Percentiles rank a stretch among this genome's conserved stretches.
Evolutionary conservation across 2,329 filamentous ascomycete species (phyloP).

Genomic region (Sphaerulina musiva): DNA sequence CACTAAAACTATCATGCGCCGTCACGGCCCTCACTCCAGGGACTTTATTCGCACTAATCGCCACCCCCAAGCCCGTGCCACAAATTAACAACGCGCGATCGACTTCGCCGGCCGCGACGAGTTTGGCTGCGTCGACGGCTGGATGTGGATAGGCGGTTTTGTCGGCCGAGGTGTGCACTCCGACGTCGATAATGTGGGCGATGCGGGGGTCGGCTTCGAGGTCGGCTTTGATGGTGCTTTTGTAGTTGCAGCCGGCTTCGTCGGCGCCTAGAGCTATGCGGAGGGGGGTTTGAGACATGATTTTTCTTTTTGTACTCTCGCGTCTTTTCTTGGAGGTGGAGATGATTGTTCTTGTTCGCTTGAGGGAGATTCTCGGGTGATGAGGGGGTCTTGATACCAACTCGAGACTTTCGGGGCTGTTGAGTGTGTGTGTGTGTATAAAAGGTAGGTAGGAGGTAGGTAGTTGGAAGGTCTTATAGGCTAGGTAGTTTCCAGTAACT

Average conservation of each 20-base stretch:
- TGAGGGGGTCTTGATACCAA: constrained; percentile 18
- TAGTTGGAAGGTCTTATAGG: no score
- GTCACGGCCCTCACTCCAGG: constrained; percentile 80
- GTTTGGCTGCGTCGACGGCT: constrained; percentile 63
- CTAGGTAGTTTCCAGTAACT: constrained; percentile 28
- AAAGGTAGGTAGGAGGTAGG: no score
- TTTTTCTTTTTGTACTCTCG: constrained; percentile 5
- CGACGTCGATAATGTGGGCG: constrained; percentile 64
- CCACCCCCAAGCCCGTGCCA: constrained; percentile 79
- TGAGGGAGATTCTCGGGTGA: constrained; percentile 15
- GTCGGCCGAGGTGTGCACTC: constrained; percentile 58
- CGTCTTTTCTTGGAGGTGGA: no score
- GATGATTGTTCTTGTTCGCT: not conserved
- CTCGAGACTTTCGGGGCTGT: constrained; percentile 25
- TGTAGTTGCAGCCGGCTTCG: constrained; percentile 72
- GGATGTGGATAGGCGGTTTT: constrained; percentile 78
- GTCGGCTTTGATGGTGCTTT: constrained; percentile 67
- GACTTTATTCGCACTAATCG: constrained; percentile 84
- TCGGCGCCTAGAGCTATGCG: constrained; percentile 59
- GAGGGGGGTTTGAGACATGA: constrained; percentile 21
- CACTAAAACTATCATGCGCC: constrained; percentile 77
- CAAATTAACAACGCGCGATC: constrained; percentile 79
- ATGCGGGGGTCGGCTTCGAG: constrained; percentile 63
- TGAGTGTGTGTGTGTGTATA: no score
- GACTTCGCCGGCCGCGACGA: constrained; percentile 57